phyloP scores from a whole-genome alignment of 1,284 basidiomycete species.

The Gastroboletus turbinatus region DNA sequence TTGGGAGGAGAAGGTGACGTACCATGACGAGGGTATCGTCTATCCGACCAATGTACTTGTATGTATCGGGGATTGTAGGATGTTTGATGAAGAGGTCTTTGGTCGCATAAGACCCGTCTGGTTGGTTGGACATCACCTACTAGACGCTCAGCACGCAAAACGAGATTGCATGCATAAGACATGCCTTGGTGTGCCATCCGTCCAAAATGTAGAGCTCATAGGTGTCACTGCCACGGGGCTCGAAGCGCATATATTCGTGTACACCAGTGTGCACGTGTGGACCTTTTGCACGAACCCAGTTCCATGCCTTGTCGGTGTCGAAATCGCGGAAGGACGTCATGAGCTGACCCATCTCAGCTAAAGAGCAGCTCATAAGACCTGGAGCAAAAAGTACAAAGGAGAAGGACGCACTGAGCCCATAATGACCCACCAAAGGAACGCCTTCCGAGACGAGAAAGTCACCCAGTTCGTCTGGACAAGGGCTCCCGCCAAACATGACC shows the following conservation, averaged over 20 bases:
- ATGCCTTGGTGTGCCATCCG: slow-evolving; percentile 55
- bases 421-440: slow-evolving; percentile 53
- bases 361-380: neutral
- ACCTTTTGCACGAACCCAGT: slow-evolving; percentile 46
- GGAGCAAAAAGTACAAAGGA: neutral
- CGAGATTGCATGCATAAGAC: neutral
- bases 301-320: slow-evolving; percentile 57
- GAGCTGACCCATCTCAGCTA: slow-evolving; percentile 41
- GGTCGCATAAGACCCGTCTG: slow-evolving; percentile 58
- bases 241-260: slow-evolving; percentile 43
- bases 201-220: slow-evolving; percentile 56
- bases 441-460: slow-evolving; percentile 51
- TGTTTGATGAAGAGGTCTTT: slow-evolving; percentile 58
- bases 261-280: slow-evolving; percentile 30
- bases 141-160: neutral
- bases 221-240: slow-evolving; percentile 42
- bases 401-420: slow-evolving; percentile 43
- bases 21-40: slow-evolving; percentile 58
- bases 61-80: slow-evolving; percentile 40
- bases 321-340: slow-evolving; percentile 54
- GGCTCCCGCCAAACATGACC: slow-evolving; percentile 48
- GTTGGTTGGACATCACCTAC: slow-evolving; percentile 48
- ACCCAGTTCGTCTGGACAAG: slow-evolving; percentile 52
- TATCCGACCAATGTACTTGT: slow-evolving; percentile 57
- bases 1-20: neutral